phyloP scores from a whole-genome alignment of 2,329 filamentous ascomycete genomes.

The Alternaria triticina region DNA sequence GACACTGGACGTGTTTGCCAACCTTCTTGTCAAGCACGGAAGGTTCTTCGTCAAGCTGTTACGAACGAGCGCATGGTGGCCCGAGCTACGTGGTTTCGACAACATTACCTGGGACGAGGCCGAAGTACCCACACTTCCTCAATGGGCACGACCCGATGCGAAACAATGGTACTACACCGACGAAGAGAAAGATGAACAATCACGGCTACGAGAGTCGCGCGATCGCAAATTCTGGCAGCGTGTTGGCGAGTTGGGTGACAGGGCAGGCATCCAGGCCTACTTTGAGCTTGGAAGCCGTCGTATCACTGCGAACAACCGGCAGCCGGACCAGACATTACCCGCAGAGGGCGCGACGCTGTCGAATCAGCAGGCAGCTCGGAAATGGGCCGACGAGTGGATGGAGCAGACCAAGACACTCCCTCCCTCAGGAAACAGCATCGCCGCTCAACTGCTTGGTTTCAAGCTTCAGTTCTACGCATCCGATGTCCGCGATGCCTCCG shows the following conservation, averaged over 20 bases:
- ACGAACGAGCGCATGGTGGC: conserved; percentile 96
- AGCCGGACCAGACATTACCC: conserved; percentile 39
- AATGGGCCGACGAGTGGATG: conserved; percentile 70
- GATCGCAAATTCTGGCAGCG: conserved; percentile 82
- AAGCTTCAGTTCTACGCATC: conserved; percentile 96
- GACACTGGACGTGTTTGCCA: conserved; percentile 92
- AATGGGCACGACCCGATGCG: conserved; percentile 81
- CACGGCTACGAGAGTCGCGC: conserved; percentile 65
- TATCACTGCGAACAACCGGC: conserved; percentile 54
- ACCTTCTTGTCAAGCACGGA: conserved; percentile 89
- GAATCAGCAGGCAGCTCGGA: conserved; percentile 53
- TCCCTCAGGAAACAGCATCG: conserved; percentile 84
- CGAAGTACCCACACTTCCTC: conserved; percentile 73
- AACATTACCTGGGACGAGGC: conserved; percentile 56
- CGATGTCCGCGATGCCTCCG: conserved; percentile 72
- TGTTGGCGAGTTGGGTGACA: conserved; percentile 65
- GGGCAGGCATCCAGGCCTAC: conserved; percentile 77
- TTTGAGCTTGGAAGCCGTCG: conserved; percentile 84
- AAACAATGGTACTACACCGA: conserved; percentile 68
- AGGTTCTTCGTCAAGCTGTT: conserved; percentile 95
- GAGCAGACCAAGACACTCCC: conserved; percentile 80
- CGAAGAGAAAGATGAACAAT: conserved; percentile 69
- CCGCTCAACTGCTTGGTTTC: conserved; percentile 94
- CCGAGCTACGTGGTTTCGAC: conserved; percentile 65
- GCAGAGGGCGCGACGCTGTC: conserved; percentile 23